Evolutionary conservation across 179 eudicot genomes (phyloP), one percentile per base, ranked within the genome.

Genomic region (Corrigiola litoralis): DNA sequence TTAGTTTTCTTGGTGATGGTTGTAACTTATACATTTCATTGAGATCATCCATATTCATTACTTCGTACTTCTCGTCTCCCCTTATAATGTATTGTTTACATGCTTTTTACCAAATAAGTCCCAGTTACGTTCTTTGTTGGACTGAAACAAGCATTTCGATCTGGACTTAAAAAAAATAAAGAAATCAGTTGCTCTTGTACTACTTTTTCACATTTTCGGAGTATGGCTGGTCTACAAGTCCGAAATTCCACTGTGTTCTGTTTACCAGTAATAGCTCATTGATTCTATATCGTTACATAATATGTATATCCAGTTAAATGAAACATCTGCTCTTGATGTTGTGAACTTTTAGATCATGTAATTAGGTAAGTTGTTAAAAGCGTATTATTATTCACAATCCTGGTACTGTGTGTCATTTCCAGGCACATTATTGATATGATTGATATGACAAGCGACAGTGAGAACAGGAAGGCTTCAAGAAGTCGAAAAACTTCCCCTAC

Each of bases 381-480:
- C 44, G 33, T 63, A n/a, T n/a, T n/a, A n/a, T 28, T 61, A 54
- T 41, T 52, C 10, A 51, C 36, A 40, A n/a, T 64, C 55, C 57
- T 59, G 65, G 74, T 31, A 45, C 31, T 32, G 1, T 55, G 44
- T 53, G 52, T 63, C 61, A 9, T 53, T 33, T 67, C 67, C 58
- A 68, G 71, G 84, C 33, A 40, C 57, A 8, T 40, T 46, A 36
- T 52, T 58, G 54, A 34, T 72, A 73, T 73, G 78, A 77, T 73
- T 46, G 77, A 80, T 55, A 73, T 75, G 73, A 42, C 72, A 52
- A 73, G 69, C 38, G 74, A 65, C 53, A 63, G 69, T 45, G 79
- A 74, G 45, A 68, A 58, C 38, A 74, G 67, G 56, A 80, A 71
- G 61, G 58, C 72, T 20, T 67, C 79, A 31, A 74, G 60, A 69